These are phyloP conservation scores for Acanthamoeba rhysodes DNA, from an alignment of 208 protist species.

Conservation along the genomic window DNA sequence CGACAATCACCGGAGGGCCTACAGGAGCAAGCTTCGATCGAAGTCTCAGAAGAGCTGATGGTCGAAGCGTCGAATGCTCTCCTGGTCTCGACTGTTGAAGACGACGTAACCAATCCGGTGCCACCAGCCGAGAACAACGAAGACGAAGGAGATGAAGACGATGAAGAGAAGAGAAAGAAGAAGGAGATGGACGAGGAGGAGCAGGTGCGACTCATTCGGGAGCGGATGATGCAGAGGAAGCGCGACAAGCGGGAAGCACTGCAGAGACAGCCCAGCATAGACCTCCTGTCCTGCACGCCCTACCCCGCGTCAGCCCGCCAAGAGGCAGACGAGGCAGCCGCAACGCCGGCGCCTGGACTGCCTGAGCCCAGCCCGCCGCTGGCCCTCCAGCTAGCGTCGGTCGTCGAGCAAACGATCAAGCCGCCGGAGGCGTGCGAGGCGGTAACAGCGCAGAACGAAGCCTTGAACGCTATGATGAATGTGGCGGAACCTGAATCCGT, in stretches of 20 bases:
- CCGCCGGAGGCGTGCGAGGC: too few relatives aligned
- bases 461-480: too few relatives aligned
- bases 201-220: background rate
- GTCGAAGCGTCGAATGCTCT: background rate
- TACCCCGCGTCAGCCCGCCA: background rate
- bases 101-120: background rate
- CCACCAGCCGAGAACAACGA: background rate
- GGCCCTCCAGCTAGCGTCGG: too few relatives aligned
- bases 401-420: too few relatives aligned
- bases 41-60: slow-evolving; percentile 1
- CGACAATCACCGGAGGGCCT: too few relatives aligned
- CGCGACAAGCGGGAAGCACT: background rate
- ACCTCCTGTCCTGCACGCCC: background rate
- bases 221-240: slow-evolving; percentile 12
- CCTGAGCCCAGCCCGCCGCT: too few relatives aligned
- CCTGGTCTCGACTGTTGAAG: background rate
- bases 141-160: background rate
- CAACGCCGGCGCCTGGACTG: background rate
- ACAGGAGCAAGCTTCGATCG: background rate
- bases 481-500: too few relatives aligned
- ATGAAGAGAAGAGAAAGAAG: background rate
- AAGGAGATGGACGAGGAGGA: background rate
- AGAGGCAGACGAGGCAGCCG: too few relatives aligned
- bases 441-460: too few relatives aligned
- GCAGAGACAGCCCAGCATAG: background rate